phyloP scores from a whole-genome alignment of 2,329 filamentous ascomycete species.

The Aspergillus spinulosporus region DNA sequence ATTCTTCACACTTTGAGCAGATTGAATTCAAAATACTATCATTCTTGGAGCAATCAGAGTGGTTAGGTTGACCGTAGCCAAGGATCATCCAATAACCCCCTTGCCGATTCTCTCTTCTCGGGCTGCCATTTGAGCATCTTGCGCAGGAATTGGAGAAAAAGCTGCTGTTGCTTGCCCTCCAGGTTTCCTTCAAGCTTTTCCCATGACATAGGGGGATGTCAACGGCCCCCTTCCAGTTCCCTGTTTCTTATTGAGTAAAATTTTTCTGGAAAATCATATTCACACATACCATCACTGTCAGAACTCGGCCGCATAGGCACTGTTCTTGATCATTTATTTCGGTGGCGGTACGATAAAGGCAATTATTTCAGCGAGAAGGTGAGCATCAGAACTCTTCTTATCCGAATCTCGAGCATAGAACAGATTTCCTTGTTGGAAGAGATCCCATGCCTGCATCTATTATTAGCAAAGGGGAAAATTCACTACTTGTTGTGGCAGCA shows the following conservation, averaged over 20 bases:
- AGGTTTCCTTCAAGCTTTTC: conserved; percentile 16
- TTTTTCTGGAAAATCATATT: too few species aligned
- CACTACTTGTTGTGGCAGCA: too few species aligned
- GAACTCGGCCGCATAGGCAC: neutral
- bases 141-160: conserved; percentile 23
- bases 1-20: too few species aligned
- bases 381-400: conserved; percentile 8
- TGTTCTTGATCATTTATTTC: conserved; percentile 16
- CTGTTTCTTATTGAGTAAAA: neutral
- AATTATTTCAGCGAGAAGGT: conserved; percentile 28
- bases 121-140: conserved; percentile 26
- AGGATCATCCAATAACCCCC: conserved; percentile 22
- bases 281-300: too few species aligned
- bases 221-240: neutral
- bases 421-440: neutral
- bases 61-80: conserved; percentile 14
- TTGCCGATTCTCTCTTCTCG: conserved; percentile 22
- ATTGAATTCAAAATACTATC: too few species aligned
- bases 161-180: conserved; percentile 15
- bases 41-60: too few species aligned
- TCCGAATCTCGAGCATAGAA: conserved; percentile 1
- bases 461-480: neutral
- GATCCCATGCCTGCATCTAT: neutral
- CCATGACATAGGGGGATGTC: conserved; percentile 3
- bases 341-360: conserved; percentile 21